Evolutionary conservation across 768 basidiomycete species (phyloP).

Genomic region (Tricholoma hemisulphureum): DNA sequence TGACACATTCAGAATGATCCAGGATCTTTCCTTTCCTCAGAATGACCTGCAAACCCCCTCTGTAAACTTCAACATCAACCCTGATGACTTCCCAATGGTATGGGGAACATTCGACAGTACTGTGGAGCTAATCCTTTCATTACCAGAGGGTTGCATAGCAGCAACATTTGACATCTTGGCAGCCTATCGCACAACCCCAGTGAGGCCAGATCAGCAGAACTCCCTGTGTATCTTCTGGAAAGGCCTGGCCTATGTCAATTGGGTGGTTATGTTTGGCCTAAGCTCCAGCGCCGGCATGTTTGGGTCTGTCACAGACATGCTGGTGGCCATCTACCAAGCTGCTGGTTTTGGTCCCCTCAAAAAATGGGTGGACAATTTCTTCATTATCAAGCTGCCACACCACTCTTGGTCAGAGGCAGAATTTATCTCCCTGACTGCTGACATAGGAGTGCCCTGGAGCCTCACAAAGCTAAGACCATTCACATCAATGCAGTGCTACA

Average conservation of each 20-base stretch:
- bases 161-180: not conserved
- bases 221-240: no score
- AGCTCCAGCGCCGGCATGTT: conserved; percentile 12
- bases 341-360: conserved; percentile 18
- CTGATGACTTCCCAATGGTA: conserved; percentile 28
- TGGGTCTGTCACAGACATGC: conserved; percentile 25
- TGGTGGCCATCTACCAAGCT: not conserved
- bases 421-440: conserved; percentile 28
- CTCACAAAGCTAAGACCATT: conserved; percentile 23
- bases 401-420: conserved; percentile 24
- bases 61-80: conserved; percentile 23
- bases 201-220: not conserved
- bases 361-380: conserved; percentile 45
- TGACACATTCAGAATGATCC: not conserved
- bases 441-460: no score
- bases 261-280: not conserved
- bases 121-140: conserved; percentile 21
- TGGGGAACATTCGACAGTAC: conserved; percentile 39
- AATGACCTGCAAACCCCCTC: conserved; percentile 21
- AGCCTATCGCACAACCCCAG: not conserved
- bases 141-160: conserved; percentile 16
- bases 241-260: conserved; percentile 32
- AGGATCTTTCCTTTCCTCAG: conserved; percentile 26
- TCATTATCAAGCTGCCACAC: conserved; percentile 23
- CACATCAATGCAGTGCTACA: conserved; percentile 22